Evolutionary conservation across 1,284 basidiomycete species (phyloP).

Genomic region (Irpex sp.): DNA sequence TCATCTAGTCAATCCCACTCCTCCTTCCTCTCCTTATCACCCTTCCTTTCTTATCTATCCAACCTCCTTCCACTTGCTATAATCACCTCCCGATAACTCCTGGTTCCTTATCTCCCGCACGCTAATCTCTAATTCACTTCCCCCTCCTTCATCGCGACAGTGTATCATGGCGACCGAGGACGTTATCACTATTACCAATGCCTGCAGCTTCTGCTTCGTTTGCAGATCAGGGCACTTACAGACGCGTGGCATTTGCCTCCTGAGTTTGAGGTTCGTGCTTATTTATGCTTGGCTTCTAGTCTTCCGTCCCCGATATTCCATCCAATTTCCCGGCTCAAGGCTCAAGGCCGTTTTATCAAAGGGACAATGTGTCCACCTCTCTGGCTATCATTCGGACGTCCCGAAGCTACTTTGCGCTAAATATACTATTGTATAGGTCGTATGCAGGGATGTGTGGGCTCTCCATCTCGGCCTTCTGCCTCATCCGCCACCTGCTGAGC

Average conservation of each 20-base stretch:
- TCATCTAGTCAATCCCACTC: neutral
- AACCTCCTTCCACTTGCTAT: neutral
- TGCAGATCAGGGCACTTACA: constrained; percentile 66
- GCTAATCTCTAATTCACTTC: neutral
- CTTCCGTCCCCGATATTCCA: constrained; percentile 29
- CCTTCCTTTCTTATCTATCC: neutral
- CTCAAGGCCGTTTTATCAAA: neutral
- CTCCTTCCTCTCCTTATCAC: neutral
- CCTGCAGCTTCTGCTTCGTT: constrained; percentile 73
- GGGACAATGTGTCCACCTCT: neutral
- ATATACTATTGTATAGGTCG: constrained; percentile 39
- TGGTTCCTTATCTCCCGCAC: neutral
- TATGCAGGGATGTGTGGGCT: constrained; percentile 82
- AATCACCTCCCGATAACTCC: neutral
- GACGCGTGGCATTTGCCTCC: constrained; percentile 69
- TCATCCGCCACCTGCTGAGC: constrained; percentile 58
- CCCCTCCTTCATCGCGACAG: constrained; percentile 34
- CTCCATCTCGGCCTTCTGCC: constrained; percentile 67
- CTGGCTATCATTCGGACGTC: neutral
- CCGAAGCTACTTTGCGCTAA: neutral
- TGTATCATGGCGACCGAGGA: constrained; percentile 76
- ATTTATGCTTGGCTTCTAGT: constrained; percentile 23
- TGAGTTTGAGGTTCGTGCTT: constrained; percentile 69
- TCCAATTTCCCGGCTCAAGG: constrained; percentile 64
- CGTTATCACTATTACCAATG: constrained; percentile 80